Evolutionary conservation across 2,329 filamentous ascomycete genomes (phyloP).

Genomic region (Akanthomyces uredinophilus): DNA sequence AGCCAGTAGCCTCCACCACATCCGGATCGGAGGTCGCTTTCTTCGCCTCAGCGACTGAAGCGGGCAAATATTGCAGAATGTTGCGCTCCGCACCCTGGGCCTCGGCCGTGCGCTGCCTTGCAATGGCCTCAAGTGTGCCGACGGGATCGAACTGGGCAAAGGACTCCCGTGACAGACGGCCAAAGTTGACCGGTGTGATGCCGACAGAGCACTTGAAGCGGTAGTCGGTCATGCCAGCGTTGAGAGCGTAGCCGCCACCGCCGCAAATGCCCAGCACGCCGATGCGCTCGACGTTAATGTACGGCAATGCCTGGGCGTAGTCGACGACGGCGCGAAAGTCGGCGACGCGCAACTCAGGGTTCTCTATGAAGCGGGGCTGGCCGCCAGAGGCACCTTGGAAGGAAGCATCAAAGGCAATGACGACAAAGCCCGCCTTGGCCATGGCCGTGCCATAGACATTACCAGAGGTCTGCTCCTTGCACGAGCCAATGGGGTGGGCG

Average conservation of each 20-base stretch:
- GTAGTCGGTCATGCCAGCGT: conserved; percentile 30
- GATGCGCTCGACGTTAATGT: conserved; percentile 29
- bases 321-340: conserved; percentile 30
- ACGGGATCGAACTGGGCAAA: conserved; percentile 7
- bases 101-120: conserved; percentile 10
- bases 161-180: conserved; percentile 21
- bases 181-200: conserved; percentile 25
- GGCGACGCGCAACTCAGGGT: conserved; percentile 30
- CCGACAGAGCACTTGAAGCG: conserved; percentile 32
- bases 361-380: conserved; percentile 29
- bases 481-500: conserved; percentile 24
- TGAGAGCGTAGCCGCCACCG: conserved; percentile 30
- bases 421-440: conserved; percentile 25
- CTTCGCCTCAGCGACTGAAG: conserved; percentile 9
- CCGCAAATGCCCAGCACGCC: conserved; percentile 35
- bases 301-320: conserved; percentile 24
- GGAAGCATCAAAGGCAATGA: conserved; percentile 27
- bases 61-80: conserved; percentile 1
- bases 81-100: conserved; percentile 2
- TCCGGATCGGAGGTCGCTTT: not conserved
- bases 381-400: conserved; percentile 32
- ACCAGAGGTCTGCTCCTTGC: conserved; percentile 33
- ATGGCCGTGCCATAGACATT: conserved; percentile 27
- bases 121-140: conserved; percentile 6
- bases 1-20: conserved; percentile 6